phyloP scores from a whole-genome alignment of 306 rosid genomes.

The Fragaria ananassa region DNA sequence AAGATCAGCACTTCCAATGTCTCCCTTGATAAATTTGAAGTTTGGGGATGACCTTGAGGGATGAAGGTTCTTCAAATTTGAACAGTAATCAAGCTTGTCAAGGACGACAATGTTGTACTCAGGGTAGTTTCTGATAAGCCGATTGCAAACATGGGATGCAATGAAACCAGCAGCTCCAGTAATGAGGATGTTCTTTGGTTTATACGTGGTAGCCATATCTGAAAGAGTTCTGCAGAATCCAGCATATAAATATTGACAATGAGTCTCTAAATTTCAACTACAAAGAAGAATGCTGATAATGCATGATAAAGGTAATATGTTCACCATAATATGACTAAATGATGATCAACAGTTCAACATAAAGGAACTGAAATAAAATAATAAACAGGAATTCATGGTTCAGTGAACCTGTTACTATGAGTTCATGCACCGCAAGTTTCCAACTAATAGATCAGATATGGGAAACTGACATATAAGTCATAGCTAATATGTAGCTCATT shows the following conservation, averaged over 20 bases:
- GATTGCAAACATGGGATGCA: conserved; percentile 67
- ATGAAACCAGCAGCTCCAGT: conserved; percentile 78
- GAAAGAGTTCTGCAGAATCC: conserved; percentile 23
- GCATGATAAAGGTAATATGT: not conserved
- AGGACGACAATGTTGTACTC: conserved; percentile 49
- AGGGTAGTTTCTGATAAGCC: conserved; percentile 45
- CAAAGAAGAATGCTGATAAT: not conserved
- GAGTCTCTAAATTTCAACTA: conserved; percentile 7
- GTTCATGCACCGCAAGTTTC: not conserved
- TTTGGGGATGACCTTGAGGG: conserved; percentile 43
- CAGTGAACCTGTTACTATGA: not conserved
- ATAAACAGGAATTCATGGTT: not conserved
- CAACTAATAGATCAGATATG: not conserved
- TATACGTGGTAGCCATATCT: conserved; percentile 34
- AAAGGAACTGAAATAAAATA: not conserved
- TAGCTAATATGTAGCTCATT: not conserved
- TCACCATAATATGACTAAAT: not conserved
- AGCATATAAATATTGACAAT: not conserved
- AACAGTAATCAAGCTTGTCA: conserved; percentile 69
- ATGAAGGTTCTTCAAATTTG: conserved; percentile 47
- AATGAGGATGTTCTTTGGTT: conserved; percentile 55
- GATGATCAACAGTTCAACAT: not conserved
- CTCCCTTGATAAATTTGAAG: conserved; percentile 61
- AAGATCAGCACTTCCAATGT: conserved; percentile 50
- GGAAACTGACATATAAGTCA: not conserved